phyloP scores from a whole-genome alignment of 768 basidiomycete genomes.

The Panaeolus papilionaceus region DNA sequence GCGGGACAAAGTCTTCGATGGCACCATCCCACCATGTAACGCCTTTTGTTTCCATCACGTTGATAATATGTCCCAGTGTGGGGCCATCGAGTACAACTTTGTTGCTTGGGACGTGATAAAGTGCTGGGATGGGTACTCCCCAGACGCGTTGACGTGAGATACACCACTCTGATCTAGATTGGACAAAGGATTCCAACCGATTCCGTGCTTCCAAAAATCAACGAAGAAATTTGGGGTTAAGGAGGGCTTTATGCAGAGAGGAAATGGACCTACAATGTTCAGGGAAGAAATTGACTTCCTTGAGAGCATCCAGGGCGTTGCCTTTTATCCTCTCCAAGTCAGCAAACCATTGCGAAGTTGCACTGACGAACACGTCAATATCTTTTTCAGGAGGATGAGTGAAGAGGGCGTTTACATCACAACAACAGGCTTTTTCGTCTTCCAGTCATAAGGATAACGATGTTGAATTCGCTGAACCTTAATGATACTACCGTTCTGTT shows the following conservation, averaged over 20 bases:
- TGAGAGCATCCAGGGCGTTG: slow-evolving; percentile 70
- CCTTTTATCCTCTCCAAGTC: slow-evolving; percentile 87
- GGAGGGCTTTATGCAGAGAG: not conserved
- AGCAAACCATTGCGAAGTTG: slow-evolving; percentile 98
- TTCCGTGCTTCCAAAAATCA: slow-evolving; percentile 64
- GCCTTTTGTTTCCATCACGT: slow-evolving; percentile 74
- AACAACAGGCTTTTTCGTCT: slow-evolving; percentile 91
- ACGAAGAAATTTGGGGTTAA: not conserved
- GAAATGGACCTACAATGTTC: slow-evolving; percentile 57
- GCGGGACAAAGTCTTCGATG: slow-evolving; percentile 80
- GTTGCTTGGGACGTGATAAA: slow-evolving; percentile 71
- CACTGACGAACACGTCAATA: slow-evolving; percentile 46
- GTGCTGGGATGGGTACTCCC: slow-evolving; percentile 95
- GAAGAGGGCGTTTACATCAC: slow-evolving; percentile 63
- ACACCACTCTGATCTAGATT: slow-evolving; percentile 95
- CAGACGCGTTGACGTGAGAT: slow-evolving; percentile 97
- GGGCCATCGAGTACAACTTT: slow-evolving; percentile 66
- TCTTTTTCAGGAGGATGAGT: not conserved
- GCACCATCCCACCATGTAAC: slow-evolving; percentile 93
- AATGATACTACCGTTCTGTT: slow-evolving; percentile 59
- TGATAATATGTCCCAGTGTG: slow-evolving; percentile 77
- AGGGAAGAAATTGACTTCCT: slow-evolving; percentile 79
- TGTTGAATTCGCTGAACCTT: slow-evolving; percentile 79
- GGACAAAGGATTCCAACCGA: slow-evolving; percentile 87
- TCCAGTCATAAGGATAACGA: slow-evolving; percentile 97